These are phyloP conservation scores for Lenzites betulinus DNA, from an alignment of 768 basidiomycete genomes.

Conservation along the genomic window DNA sequence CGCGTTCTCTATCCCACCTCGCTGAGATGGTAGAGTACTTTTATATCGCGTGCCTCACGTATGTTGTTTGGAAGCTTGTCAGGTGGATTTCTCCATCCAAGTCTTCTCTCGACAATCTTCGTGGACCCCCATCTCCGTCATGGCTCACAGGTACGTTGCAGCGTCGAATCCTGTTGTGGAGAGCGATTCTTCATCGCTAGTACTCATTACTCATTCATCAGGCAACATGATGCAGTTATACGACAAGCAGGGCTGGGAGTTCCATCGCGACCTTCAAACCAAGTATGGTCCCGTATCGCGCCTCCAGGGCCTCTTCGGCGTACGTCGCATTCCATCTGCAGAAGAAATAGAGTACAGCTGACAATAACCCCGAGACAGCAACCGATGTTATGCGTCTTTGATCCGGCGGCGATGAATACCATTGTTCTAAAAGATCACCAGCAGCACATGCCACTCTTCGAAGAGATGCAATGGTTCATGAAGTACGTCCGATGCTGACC, in stretches of 20 bases:
- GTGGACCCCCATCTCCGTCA: constrained; percentile 9
- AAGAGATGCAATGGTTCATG: constrained; percentile 10
- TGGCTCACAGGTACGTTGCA: constrained; percentile 4
- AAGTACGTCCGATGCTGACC: background rate
- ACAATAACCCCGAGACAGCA: background rate
- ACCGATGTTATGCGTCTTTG: constrained; percentile 14
- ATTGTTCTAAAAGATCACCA: constrained; percentile 19
- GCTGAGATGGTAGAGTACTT: background rate
- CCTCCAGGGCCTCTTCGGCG: constrained; percentile 13
- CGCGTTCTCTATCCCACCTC: too few species aligned
- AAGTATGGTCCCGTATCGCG: constrained; percentile 13
- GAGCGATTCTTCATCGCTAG: background rate
- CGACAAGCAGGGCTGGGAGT: constrained; percentile 11
- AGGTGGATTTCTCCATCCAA: background rate
- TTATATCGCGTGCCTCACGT: background rate
- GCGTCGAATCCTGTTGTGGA: too few species aligned
- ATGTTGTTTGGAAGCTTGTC: background rate
- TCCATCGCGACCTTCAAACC: constrained; percentile 5
- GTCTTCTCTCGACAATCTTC: constrained; percentile 16
- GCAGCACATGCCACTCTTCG: background rate
- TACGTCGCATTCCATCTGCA: background rate
- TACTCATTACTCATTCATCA: background rate
- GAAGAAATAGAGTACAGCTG: background rate
- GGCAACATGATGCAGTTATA: constrained; percentile 14
- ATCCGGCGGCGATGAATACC: constrained; percentile 19